phyloP scores from a whole-genome alignment of 805 yeast genomes.

The Metschnikowia cubensis region DNA sequence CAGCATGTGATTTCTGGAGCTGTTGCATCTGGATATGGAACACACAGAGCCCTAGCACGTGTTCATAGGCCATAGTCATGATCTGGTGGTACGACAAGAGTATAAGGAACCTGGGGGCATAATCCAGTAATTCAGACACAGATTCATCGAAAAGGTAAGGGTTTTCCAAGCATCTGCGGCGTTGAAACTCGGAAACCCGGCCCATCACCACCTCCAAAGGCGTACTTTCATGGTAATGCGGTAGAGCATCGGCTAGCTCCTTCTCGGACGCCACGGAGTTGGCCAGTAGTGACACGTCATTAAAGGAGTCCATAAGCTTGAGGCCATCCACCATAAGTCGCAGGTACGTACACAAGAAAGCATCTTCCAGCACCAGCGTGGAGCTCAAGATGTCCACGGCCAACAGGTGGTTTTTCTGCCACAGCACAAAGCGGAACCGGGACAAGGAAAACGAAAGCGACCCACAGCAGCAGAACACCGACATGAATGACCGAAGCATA shows the following conservation, averaged over 20 bases:
- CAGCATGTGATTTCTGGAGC: neutral
- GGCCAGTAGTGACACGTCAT: constrained; percentile 8
- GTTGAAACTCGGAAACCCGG: neutral
- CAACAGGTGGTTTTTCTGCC: constrained; percentile 44
- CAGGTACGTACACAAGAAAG: constrained; percentile 42
- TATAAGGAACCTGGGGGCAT: neutral
- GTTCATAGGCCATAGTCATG: constrained; percentile 49
- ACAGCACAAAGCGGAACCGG: constrained; percentile 45
- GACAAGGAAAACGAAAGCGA: constrained; percentile 49
- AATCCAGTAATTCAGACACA: neutral
- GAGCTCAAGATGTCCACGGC: constrained; percentile 21
- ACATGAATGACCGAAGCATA: constrained; percentile 40
- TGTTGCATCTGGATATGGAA: constrained; percentile 2
- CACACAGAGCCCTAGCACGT: constrained; percentile 11
- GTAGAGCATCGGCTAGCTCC: constrained; percentile 1
- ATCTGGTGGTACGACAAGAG: constrained; percentile 46
- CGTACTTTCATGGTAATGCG: neutral
- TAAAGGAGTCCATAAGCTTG: constrained; percentile 41
- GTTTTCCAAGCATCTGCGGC: neutral
- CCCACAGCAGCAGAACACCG: constrained; percentile 50
- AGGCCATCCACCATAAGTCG: constrained; percentile 47
- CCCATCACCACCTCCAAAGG: neutral
- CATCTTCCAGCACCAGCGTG: constrained; percentile 6
- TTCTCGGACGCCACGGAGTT: neutral
- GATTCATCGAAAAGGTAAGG: neutral